These are phyloP conservation scores for Talaromyces sp. DNA, from an alignment of 2,329 filamentous ascomycete genomes.

Conservation along the genomic window DNA sequence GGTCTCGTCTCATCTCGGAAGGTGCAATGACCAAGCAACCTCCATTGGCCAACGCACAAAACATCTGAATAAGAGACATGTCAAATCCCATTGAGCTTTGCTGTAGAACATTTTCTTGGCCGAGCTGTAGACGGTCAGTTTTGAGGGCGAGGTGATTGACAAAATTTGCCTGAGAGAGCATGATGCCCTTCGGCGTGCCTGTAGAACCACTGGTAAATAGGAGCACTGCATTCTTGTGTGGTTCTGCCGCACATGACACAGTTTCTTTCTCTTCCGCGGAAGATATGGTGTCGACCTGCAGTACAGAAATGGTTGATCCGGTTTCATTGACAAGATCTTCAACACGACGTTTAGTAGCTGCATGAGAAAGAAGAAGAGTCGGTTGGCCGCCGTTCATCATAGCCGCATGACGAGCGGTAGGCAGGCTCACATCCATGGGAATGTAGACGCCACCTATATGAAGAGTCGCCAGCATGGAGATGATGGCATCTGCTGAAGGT, in stretches of 20 bases:
- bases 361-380: constrained; percentile 23
- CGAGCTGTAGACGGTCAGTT: neutral
- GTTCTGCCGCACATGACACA: neutral
- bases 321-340: neutral
- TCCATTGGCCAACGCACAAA: constrained; percentile 13
- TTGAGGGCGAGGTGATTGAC: constrained; percentile 12
- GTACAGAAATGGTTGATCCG: too few species aligned
- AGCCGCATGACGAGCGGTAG: constrained; percentile 23
- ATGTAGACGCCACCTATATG: constrained; percentile 31
- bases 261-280: neutral
- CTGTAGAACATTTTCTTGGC: constrained; percentile 9
- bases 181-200: constrained; percentile 32
- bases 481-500: neutral
- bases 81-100: constrained; percentile 14
- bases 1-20: neutral
- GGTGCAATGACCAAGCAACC: constrained; percentile 14
- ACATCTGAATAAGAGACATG: constrained; percentile 15
- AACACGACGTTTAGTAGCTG: constrained; percentile 9
- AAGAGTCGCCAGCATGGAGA: constrained; percentile 28
- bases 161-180: constrained; percentile 19
- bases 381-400: constrained; percentile 27
- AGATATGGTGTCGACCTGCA: neutral
- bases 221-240: neutral
- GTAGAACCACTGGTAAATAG: constrained; percentile 26
- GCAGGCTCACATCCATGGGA: constrained; percentile 34